Evolutionary conservation across 202 grass and related monocot species (phyloP), one percentile per base, ranked within the genome.

Genomic region (Eragrostis tef): DNA sequence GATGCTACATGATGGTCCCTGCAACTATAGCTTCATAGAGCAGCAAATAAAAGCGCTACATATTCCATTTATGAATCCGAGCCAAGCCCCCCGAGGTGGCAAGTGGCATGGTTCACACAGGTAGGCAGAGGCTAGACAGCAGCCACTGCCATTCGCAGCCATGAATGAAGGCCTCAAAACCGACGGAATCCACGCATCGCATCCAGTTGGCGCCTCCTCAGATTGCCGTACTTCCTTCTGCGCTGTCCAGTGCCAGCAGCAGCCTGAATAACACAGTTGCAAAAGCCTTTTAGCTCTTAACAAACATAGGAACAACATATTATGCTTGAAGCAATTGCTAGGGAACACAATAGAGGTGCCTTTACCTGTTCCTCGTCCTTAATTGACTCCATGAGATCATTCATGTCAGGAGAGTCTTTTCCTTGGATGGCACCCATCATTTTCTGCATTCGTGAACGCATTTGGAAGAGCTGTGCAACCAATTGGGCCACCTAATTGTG

Each of bases 381-480:
- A 11, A 98, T 79, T 24, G 95, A 98, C 19, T 93, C 92, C 82
- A 93, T 85, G 57, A 98, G 72, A 76, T 91, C 75, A 34, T 85
- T 87, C 63, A 98, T 89, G 48, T 90, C 87, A 1, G 92, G 84
- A 8, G 90, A 90, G 64, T 89, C 92, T 79, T 94, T 83, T 43
- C 90, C 95, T 95, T 98, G 81, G 85, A 98, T 95, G 43, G 77
- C 80, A 21, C 90, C 92, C 95, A 98, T 91, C 85, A 98, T 85
- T 79, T 98, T 98, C 85, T 98, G 93, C 95, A 98, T 98, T n/a
- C 86, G 76, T 57, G 83, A 74, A 19, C 95, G 89, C 95, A 98
- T 93, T 85, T 93, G 80, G 81, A 98, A 98, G 34, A 98, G 85
- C 69, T 94, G 92, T 0, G 82, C 89, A 10, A 98, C 88, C 58